These are phyloP conservation scores for Globisporangium radiosum DNA, from an alignment of 352 stramenopile species.

Conservation along the genomic window DNA sequence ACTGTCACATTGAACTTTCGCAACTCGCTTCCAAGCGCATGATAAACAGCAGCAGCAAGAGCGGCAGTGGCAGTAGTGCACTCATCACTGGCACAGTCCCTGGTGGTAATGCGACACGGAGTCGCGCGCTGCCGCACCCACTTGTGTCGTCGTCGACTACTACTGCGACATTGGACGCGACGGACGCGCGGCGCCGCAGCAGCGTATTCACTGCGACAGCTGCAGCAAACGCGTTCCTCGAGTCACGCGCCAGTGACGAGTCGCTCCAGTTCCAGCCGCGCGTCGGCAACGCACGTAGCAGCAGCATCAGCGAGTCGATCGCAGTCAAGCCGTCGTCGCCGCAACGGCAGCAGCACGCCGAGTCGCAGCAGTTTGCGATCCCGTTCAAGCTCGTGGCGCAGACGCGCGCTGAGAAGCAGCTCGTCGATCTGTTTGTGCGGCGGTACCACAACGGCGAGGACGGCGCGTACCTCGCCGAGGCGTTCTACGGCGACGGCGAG, in stretches of 20 bases:
- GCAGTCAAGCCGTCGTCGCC: conserved; percentile 7
- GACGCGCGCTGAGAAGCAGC: conserved; percentile 68
- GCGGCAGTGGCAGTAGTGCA: not conserved
- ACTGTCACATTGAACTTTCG: conserved; percentile 41
- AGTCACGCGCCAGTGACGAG: conserved; percentile 25
- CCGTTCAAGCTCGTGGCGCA: conserved; percentile 80
- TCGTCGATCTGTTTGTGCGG: conserved; percentile 74
- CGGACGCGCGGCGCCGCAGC: conserved; percentile 23
- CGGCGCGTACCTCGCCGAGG: conserved; percentile 66
- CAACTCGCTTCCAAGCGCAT: conserved; percentile 36
- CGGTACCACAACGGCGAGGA: conserved; percentile 72
- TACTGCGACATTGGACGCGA: conserved; percentile 1
- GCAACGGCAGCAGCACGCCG: conserved; percentile 11
- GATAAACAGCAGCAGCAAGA: conserved; percentile 10
- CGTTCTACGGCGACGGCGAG: conserved; percentile 72
- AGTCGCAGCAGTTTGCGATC: conserved; percentile 37
- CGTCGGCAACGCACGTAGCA: conserved; percentile 22
- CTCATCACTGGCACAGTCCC: not conserved
- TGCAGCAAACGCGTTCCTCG: conserved; percentile 49
- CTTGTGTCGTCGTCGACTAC: conserved; percentile 4
- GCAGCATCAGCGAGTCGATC: conserved; percentile 16
- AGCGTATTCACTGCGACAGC: conserved; percentile 45
- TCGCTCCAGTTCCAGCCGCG: conserved; percentile 7
- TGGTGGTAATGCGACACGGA: not conserved
- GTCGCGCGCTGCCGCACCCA: not conserved